phyloP scores from a whole-genome alignment of 352 stramenopile species.

The Thalassiosira sp. region DNA sequence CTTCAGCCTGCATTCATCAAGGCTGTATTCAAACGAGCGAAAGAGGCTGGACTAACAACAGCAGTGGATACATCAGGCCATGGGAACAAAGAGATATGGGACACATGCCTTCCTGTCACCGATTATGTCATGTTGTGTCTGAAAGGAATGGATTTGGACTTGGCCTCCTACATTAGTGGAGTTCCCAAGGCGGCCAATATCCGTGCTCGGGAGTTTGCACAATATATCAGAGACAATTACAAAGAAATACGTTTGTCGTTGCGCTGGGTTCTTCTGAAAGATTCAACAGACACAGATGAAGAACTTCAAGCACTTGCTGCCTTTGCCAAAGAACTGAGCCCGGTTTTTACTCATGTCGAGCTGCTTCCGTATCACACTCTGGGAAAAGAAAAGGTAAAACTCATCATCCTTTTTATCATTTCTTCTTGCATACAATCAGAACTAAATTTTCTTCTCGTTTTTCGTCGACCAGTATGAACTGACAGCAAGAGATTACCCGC shows the following conservation, averaged over 20 bases:
- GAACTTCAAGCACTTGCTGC: conserved; percentile 51
- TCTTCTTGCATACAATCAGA: no score
- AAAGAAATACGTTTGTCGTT: conserved; percentile 54
- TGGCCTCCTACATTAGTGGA: conserved; percentile 49
- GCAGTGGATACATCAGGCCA: conserved; percentile 62
- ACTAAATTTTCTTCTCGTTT: background rate
- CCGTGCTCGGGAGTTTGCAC: conserved; percentile 57
- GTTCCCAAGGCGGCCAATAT: conserved; percentile 40
- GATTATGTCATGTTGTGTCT: conserved; percentile 67
- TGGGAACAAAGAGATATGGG: conserved; percentile 57
- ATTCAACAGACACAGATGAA: conserved; percentile 58
- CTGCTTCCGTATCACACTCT: conserved; percentile 68
- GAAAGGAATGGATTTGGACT: conserved; percentile 66
- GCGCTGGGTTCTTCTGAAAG: conserved; percentile 65
- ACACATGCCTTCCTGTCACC: conserved; percentile 55
- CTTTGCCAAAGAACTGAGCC: conserved; percentile 58
- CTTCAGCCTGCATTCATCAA: conserved; percentile 58
- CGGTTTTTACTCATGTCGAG: conserved; percentile 61
- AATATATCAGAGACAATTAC: conserved; percentile 60
- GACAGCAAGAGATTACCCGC: conserved; percentile 42
- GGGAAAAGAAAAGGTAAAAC: conserved; percentile 49
- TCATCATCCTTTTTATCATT: background rate
- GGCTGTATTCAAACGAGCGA: conserved; percentile 48
- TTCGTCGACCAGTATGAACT: conserved; percentile 51
- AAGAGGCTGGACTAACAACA: conserved; percentile 50